Percentiles rank a stretch among this genome's conserved stretches.
Evolutionary conservation across 306 rosid genomes (phyloP).

Genomic region (Ormosia semicastrata): DNA sequence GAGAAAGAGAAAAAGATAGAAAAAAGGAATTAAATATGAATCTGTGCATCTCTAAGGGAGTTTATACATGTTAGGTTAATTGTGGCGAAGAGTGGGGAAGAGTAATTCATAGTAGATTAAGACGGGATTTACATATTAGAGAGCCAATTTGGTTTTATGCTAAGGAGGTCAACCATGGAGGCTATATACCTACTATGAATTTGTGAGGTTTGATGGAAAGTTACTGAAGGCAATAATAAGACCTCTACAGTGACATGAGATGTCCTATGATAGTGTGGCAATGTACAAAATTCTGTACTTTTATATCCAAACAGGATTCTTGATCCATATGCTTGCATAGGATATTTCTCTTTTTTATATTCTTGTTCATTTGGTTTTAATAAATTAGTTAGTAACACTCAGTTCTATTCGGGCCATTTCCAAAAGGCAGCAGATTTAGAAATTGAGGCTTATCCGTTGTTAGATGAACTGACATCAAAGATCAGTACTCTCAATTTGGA

Average conservation of each 20-base stretch:
- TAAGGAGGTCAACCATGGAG: neutral
- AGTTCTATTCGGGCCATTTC: slow-evolving; percentile 27
- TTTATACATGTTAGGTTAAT: neutral
- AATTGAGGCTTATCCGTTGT: slow-evolving; percentile 92
- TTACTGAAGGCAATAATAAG: neutral
- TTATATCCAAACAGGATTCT: slow-evolving; percentile 3
- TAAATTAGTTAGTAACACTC: slow-evolving; percentile 30
- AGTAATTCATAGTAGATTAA: neutral
- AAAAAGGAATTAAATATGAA: neutral
- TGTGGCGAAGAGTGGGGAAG: slow-evolving; percentile 2
- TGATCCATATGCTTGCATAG: neutral
- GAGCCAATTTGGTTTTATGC: neutral
- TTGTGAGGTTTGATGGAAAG: neutral
- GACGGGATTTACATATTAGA: neutral
- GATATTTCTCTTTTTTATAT: slow-evolving; percentile 1
- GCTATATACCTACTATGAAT: neutral
- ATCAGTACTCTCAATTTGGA: slow-evolving; percentile 98
- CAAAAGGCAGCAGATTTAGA: slow-evolving; percentile 93
- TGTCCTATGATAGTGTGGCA: neutral
- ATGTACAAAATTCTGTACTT: slow-evolving; percentile 2
- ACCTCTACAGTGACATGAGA: neutral
- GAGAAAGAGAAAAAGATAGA: neutral
- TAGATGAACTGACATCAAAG: slow-evolving; percentile 94
- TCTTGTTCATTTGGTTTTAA: slow-evolving; percentile 24
- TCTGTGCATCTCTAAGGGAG: neutral